Percentiles rank a stretch among this genome's conserved stretches.
These are phyloP conservation scores for Aspergillus transmontanensis DNA, from an alignment of 2,329 filamentous ascomycete genomes.

Conservation along the genomic window DNA sequence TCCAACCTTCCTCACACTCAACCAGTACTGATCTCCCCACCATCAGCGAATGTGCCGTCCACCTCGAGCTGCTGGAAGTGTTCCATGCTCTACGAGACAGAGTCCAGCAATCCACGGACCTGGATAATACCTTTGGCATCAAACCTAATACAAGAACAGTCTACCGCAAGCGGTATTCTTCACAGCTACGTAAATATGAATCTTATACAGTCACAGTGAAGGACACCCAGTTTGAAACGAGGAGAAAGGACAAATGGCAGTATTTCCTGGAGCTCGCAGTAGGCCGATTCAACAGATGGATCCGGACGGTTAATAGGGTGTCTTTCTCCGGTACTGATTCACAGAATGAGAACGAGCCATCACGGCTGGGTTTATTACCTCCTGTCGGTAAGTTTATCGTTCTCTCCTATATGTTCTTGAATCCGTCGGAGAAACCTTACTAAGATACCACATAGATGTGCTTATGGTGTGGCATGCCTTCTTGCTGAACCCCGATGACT, in stretches of 20 bases:
- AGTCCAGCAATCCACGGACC: constrained; percentile 10
- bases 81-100: constrained; percentile 13
- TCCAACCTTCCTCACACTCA: neutral
- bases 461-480: constrained; percentile 80
- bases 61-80: constrained; percentile 20
- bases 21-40: constrained; percentile 8
- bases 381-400: constrained; percentile 55
- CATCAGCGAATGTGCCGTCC: constrained; percentile 16
- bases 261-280: constrained; percentile 15
- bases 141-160: constrained; percentile 1
- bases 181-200: neutral
- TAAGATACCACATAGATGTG: constrained; percentile 54
- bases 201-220: neutral
- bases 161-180: neutral
- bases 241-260: constrained; percentile 14
- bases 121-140: constrained; percentile 12
- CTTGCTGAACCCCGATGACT: constrained; percentile 71
- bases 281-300: constrained; percentile 15
- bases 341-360: neutral
- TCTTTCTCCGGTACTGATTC: neutral
- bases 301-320: constrained; percentile 2
- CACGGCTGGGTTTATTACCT: constrained; percentile 41
- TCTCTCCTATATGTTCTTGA: neutral
- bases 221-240: neutral
- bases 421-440: too few relatives aligned